phyloP scores from a whole-genome alignment of 345 rosid genomes.

The Rhizophora mangle region DNA sequence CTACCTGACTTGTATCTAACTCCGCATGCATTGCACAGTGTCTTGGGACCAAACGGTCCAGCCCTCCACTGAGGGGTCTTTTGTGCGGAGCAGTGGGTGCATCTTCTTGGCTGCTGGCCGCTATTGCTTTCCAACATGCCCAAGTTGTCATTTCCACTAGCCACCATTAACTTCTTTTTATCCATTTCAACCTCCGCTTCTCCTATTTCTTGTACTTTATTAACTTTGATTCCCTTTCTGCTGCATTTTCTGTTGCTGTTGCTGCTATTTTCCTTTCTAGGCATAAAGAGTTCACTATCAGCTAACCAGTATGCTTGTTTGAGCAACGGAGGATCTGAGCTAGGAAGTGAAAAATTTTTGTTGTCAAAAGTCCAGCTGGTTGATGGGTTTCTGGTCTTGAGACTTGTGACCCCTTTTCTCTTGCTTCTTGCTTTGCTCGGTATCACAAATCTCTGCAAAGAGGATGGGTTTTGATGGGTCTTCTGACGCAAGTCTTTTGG shows the following conservation, averaged over 20 bases:
- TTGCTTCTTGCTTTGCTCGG: conserved; percentile 66
- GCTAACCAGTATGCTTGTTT: conserved; percentile 60
- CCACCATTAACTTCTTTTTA: not conserved
- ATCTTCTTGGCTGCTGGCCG: conserved; percentile 42
- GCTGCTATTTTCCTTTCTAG: conserved; percentile 30
- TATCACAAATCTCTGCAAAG: conserved; percentile 36
- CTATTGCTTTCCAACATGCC: conserved; percentile 2
- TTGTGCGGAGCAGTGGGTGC: conserved; percentile 60
- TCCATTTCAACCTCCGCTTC: conserved; percentile 13
- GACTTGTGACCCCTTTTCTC: conserved; percentile 37
- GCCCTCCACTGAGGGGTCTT: conserved; percentile 78
- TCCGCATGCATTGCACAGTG: conserved; percentile 74
- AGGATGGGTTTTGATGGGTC: conserved; percentile 20
- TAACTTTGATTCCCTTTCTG: conserved; percentile 6
- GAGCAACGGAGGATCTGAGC: conserved; percentile 54
- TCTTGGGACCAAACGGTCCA: conserved; percentile 68
- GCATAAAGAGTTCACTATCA: conserved; percentile 59
- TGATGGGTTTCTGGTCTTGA: conserved; percentile 27
- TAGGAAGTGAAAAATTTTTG: conserved; percentile 20
- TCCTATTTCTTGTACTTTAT: not conserved
- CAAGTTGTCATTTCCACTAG: not conserved
- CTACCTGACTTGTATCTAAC: conserved; percentile 74
- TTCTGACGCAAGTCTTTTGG: not conserved
- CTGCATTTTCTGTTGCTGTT: too few species aligned
- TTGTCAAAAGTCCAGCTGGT: conserved; percentile 25